Conservation (phyloP, 208 protist species). For the Histomonas meleagridis region DNA sequence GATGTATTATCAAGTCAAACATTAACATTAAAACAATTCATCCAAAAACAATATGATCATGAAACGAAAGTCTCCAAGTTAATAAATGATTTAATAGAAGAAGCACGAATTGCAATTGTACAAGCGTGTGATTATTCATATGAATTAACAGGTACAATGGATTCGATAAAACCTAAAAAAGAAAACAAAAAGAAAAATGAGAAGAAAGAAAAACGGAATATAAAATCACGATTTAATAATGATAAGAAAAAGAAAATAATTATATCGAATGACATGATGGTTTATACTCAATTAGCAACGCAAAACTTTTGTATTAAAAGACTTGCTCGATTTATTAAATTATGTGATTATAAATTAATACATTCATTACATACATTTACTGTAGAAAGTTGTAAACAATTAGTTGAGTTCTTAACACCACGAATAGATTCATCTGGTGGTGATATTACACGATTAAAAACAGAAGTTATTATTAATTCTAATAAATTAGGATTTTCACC, state of each 20-base stretch:
- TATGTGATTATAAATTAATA: conserved; percentile 30
- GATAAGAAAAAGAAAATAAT: conserved; percentile 19
- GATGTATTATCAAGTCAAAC: conserved; percentile 19
- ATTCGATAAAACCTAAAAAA: not conserved
- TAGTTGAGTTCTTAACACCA: not conserved
- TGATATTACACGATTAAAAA: not conserved
- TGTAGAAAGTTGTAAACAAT: not conserved
- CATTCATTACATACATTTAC: not conserved
- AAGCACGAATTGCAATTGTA: not conserved
- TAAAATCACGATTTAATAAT: not conserved
- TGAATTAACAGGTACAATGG: not conserved
- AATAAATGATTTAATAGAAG: not conserved
- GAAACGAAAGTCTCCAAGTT: not conserved
- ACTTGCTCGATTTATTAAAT: not conserved
- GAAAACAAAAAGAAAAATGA: not conserved
- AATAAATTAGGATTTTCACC: not conserved
- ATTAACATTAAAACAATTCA: not conserved
- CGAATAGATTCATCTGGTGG: not conserved
- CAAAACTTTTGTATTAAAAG: conserved; percentile 31
- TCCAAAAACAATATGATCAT: not conserved
- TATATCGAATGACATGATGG: not conserved
- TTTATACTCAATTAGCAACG: conserved; percentile 29
- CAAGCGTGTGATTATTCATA: conserved; percentile 22
- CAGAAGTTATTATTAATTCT: not conserved
- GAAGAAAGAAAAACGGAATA: not conserved